Evolutionary conservation across 257 asterid species (phyloP).

Genomic region (Solanum acaule): DNA sequence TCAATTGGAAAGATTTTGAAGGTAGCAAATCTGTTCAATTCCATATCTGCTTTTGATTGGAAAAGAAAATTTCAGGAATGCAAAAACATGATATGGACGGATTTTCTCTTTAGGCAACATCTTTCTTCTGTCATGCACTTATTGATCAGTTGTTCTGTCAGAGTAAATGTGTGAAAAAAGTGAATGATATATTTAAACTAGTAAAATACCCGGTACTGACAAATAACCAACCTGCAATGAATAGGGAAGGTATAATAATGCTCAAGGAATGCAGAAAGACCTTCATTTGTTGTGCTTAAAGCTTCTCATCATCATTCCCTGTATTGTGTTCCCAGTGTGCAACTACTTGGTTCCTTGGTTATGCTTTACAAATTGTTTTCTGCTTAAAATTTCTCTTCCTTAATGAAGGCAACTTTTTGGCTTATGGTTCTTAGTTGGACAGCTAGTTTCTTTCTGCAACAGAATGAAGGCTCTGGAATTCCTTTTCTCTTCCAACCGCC

Average conservation of each 20-base stretch:
- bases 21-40: conserved; percentile 27
- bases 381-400: background rate
- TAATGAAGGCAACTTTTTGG: background rate
- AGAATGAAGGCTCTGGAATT: background rate
- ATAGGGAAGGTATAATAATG: background rate
- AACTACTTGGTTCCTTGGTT: background rate
- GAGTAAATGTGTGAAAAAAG: background rate
- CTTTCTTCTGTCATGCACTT: background rate
- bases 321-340: background rate
- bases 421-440: background rate
- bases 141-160: background rate
- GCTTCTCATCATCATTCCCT: background rate
- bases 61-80: background rate
- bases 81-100: background rate
- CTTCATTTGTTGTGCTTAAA: background rate
- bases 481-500: background rate
- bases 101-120: background rate
- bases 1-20: conserved; percentile 94
- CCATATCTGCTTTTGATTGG: background rate
- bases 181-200: background rate
- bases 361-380: background rate
- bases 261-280: background rate
- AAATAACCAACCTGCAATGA: background rate
- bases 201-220: background rate
- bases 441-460: background rate